Conservation (phyloP, 306 rosid genomes). For the Cicer arietinum region DNA sequence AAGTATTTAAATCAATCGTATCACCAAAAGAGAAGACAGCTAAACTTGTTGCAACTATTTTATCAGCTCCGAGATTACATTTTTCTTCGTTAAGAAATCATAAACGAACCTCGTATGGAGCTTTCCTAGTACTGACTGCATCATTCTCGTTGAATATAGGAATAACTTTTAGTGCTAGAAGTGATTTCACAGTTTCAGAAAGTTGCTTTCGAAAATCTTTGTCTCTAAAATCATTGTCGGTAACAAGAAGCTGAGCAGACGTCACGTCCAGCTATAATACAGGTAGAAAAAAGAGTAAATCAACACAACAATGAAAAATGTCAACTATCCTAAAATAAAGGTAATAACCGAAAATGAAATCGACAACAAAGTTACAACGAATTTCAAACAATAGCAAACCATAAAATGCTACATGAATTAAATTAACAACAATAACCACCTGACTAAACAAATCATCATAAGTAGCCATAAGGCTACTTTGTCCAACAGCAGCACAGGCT, state of each 20-base stretch:
- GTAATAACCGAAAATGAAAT: constrained; percentile 18
- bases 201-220: constrained; percentile 88
- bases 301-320: constrained; percentile 33
- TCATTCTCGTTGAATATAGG: constrained; percentile 96
- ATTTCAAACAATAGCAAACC: constrained; percentile 3
- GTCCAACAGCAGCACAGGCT: constrained; percentile 99
- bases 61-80: constrained; percentile 31
- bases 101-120: constrained; percentile 89
- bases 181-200: constrained; percentile 73
- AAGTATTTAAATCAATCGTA: constrained; percentile 33
- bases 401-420: not conserved
- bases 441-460: constrained; percentile 87
- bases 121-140: constrained; percentile 96
- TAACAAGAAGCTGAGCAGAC: constrained; percentile 96
- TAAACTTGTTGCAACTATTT: constrained; percentile 16
- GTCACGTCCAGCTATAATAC: constrained; percentile 83
- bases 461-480: constrained; percentile 89
- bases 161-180: constrained; percentile 74
- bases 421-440: constrained; percentile 74
- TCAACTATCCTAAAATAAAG: constrained; percentile 2
- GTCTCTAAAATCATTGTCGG: constrained; percentile 94
- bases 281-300: constrained; percentile 30
- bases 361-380: not conserved
- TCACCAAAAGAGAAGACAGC: constrained; percentile 1
- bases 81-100: constrained; percentile 24